Conservation (phyloP, 2,329 filamentous ascomycete species). For the Trichophyton rubrum region DNA sequence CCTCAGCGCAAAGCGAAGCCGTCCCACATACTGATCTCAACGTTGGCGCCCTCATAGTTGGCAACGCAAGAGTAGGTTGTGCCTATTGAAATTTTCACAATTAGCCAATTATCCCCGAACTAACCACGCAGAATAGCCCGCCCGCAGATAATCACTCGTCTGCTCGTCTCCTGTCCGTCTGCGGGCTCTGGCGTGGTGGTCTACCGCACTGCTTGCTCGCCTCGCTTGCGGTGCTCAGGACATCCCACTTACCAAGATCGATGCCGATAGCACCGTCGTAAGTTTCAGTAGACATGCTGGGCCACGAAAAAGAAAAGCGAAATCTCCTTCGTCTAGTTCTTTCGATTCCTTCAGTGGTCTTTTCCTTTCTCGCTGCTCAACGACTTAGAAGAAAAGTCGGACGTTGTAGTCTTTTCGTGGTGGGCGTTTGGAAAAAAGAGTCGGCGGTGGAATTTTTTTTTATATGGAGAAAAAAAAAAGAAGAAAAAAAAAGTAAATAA, state of each 20-base stretch:
- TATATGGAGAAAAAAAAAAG: not conserved
- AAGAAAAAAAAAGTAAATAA: not conserved
- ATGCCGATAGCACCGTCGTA: conserved; percentile 99
- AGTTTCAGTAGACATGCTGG: conserved; percentile 88
- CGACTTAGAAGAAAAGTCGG: not conserved
- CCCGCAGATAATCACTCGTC: not conserved
- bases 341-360: not conserved
- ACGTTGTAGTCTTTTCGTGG: not conserved
- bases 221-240: not conserved
- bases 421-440: not conserved
- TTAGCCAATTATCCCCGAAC: conserved; percentile 12
- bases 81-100: conserved; percentile 41
- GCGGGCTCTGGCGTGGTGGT: not conserved
- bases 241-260: conserved; percentile 69
- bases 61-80: conserved; percentile 99
- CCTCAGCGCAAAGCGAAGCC: conserved; percentile 8
- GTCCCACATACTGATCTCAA: conserved; percentile 74
- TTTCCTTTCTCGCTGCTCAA: not conserved
- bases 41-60: conserved; percentile 98
- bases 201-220: not conserved
- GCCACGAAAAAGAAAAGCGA: conserved; percentile 3
- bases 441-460: not conserved
- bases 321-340: not conserved
- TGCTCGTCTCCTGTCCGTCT: not conserved
- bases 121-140: not conserved